Base-by-base conservation (phyloP, 345 rosid species). In the Viola odorata region DNA sequence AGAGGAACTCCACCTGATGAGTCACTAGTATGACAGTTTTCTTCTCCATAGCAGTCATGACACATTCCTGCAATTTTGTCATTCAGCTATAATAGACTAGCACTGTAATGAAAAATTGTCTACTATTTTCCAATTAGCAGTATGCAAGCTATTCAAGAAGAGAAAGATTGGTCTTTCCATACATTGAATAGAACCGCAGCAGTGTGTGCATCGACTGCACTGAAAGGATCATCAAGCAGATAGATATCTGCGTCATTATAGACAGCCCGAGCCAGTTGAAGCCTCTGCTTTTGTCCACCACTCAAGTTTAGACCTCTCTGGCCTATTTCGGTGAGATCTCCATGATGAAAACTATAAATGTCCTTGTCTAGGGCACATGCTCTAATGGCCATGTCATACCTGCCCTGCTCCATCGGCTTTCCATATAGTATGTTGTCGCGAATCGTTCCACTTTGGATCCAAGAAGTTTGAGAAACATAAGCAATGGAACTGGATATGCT, bases 221-320 rank as follows among this genome's bases (percentile, higher is more conserved):
- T 86, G 57, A 86, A 89, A 58, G 91, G 96, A 44, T 86, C 96
- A 57, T 89, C 95, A 1, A 87, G 91, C 6, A 87, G 85, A 71
- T 86, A 86, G 55, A 85, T 80, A 67, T 87, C 89, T 8, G 89
- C 91, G 41, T 87, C 86, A 0, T 78, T 83, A 42, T 89, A 89
- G 64, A 85, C 80, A 5, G 47, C 73, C 55, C 97, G 82, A 8
- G 97, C 95, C 37, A 83, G 75, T 61, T 89, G 95, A 76, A 89
- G 69, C 62, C 90, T 72, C 61, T 87, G 96, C 81, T 87, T 89
- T 70, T 89, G 95, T 49, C 96, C 96, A 7, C 97, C 97, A 48
- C 97, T 91, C 41, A 91, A 71, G 74, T 88, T 91, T 53, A 83
- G 74, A 55, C 98, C 96, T 75, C 91, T 83, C 76, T 91, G 95